Evolutionary conservation across 2,329 filamentous ascomycete genomes (phyloP).

Genomic region (Penicillium sp.): DNA sequence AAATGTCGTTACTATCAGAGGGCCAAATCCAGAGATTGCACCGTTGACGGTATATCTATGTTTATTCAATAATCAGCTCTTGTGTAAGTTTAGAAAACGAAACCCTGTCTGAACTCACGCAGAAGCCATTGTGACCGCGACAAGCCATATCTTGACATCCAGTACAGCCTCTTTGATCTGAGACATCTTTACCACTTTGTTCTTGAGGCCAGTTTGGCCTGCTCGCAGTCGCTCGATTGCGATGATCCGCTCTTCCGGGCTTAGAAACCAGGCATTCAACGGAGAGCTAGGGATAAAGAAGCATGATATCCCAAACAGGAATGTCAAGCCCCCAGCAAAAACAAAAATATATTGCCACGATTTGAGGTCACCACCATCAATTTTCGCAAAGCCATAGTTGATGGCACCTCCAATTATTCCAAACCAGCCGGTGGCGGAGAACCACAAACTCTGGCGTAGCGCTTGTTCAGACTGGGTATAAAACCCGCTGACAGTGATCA

Average conservation of each 20-base stretch:
- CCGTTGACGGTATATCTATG: slow-evolving; percentile 64
- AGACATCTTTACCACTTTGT: slow-evolving; percentile 56
- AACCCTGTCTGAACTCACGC: slow-evolving; percentile 40
- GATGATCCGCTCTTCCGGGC: slow-evolving; percentile 59
- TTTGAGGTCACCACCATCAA: slow-evolving; percentile 37
- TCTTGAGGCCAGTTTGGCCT: slow-evolving; percentile 63
- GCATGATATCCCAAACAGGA: background rate
- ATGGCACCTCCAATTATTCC: slow-evolving; percentile 62
- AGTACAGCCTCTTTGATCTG: slow-evolving; percentile 59
- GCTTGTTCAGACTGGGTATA: slow-evolving; percentile 66
- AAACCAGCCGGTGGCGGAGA: slow-evolving; percentile 54
- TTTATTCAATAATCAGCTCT: background rate
- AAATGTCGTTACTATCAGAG: slow-evolving; percentile 68
- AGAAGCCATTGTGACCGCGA: slow-evolving; percentile 66
- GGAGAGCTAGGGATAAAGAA: slow-evolving; percentile 56
- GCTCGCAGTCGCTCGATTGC: slow-evolving; percentile 62
- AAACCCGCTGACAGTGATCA: slow-evolving; percentile 60
- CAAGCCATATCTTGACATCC: slow-evolving; percentile 63
- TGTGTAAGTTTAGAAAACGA: background rate
- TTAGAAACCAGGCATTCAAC: slow-evolving; percentile 66
- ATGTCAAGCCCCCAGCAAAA: background rate
- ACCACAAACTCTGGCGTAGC: slow-evolving; percentile 65
- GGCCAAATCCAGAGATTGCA: slow-evolving; percentile 67
- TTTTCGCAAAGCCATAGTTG: slow-evolving; percentile 66
- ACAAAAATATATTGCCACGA: background rate